Base-by-base conservation (phyloP, 208 protist genomes). In the Crithidia brevicula region DNA sequence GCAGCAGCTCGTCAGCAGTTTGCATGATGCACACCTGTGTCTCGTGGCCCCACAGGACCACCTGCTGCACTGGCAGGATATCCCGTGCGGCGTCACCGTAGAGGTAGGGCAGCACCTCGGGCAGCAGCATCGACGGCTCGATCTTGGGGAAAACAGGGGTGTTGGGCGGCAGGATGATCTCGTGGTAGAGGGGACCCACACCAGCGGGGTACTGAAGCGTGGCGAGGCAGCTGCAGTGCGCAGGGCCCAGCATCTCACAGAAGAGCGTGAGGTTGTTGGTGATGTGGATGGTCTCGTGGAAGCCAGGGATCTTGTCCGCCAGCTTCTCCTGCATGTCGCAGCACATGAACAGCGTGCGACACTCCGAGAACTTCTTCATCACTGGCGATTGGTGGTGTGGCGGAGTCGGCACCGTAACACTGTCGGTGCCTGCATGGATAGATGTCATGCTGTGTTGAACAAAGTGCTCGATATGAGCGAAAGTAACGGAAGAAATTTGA, bases 291-390 rank as follows among this genome's bases (percentile, higher is more conserved):
- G 81, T 82, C 16, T 82, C 67, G 11, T 64, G 30, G 30, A 82
- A 89, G 52, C 85, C 79, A 20, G 56, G 51, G 42, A 91, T 83
- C 40, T 72, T 67, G 25, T 47, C 45, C 4, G 47, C 52, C 23
- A 90, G 57, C 56, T 81, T 87, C 30, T 94, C 85, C 63, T 94
- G 88, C 38, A 94, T 85, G 58, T 94, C 88, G 59, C 88, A 94
- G 72, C 82, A 91, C 45, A 94, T 74, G 36, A 94, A 91, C 15
- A 81, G 76, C 5, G 88, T 89, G 43, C 82, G 79, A 42, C 81
- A 82, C 28, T 64, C 38, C 9, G 45, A 28, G 40, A 50, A 54
- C 20, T 54, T 63, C 28, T 46, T 45, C 9, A 61, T 30, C 11
- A 66, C 2, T 57, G 56, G 57, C 7, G 53, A 10, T 15, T 7